Percentiles rank a stretch among this genome's conserved stretches.
phyloP scores from a whole-genome alignment of 768 basidiomycete genomes.

The Sistotremastrum suecicum region DNA sequence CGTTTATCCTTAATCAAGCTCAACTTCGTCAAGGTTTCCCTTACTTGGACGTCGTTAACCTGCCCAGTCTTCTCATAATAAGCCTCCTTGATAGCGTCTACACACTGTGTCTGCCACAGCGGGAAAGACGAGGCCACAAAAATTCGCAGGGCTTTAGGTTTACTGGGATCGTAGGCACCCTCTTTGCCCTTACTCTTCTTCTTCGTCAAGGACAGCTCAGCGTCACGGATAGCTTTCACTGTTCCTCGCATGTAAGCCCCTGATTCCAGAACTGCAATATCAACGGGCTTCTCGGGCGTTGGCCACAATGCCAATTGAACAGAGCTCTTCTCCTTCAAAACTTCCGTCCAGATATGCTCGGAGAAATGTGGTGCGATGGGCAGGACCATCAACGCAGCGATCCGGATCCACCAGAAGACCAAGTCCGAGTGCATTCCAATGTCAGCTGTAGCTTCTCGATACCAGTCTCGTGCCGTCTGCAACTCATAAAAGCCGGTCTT shows the following conservation, averaged over 20 bases:
- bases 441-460: slow-evolving; percentile 82
- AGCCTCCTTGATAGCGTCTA: slow-evolving; percentile 57
- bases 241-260: slow-evolving; percentile 78
- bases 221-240: slow-evolving; percentile 85
- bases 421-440: slow-evolving; percentile 87
- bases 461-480: slow-evolving; percentile 87
- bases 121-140: slow-evolving; percentile 88
- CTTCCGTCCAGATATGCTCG: slow-evolving; percentile 73
- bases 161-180: slow-evolving; percentile 66
- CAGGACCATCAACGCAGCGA: slow-evolving; percentile 62
- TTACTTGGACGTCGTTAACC: slow-evolving; percentile 75
- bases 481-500: slow-evolving; percentile 95
- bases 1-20: slow-evolving; percentile 93
- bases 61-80: slow-evolving; percentile 42
- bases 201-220: slow-evolving; percentile 67
- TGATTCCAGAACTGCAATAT: slow-evolving; percentile 55
- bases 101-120: slow-evolving; percentile 81
- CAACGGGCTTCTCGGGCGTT: slow-evolving; percentile 40
- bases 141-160: slow-evolving; percentile 73
- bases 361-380: slow-evolving; percentile 92
- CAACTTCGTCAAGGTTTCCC: slow-evolving; percentile 45
- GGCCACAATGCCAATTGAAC: slow-evolving; percentile 84
- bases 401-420: slow-evolving; percentile 71
- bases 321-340: slow-evolving; percentile 61
- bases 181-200: slow-evolving; percentile 64